These are phyloP conservation scores for Zanthoxylum bungeanum DNA, from an alignment of 345 rosid genomes.

Conservation along the genomic window DNA sequence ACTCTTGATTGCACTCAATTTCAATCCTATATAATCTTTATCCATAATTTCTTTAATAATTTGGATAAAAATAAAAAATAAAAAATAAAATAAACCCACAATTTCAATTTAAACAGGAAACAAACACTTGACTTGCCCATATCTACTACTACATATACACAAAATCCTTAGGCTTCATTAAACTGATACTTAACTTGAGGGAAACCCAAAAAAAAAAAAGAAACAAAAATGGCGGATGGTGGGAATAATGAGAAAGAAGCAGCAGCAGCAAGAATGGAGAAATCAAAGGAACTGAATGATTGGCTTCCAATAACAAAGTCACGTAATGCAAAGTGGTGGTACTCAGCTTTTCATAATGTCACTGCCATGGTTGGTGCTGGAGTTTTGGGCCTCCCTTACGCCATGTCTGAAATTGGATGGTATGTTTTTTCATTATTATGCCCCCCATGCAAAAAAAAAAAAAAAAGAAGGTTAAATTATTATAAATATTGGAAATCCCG, in stretches of 20 bases:
- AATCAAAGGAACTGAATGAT: slow-evolving; percentile 37
- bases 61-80: background rate
- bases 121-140: background rate
- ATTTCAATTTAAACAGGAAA: slow-evolving; percentile 6
- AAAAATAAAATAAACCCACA: background rate
- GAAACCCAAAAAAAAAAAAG: background rate
- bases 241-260: background rate
- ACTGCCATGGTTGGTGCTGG: slow-evolving; percentile 83
- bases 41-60: background rate
- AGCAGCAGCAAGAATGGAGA: background rate
- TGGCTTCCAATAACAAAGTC: slow-evolving; percentile 71
- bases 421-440: no score
- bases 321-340: slow-evolving; percentile 64
- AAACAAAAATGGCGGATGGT: background rate
- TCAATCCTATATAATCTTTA: no score
- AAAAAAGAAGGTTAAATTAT: no score
- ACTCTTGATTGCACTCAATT: background rate
- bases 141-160: background rate
- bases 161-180: background rate
- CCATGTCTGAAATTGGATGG: slow-evolving; percentile 73
- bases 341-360: slow-evolving; percentile 65
- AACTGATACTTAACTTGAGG: background rate
- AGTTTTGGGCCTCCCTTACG: slow-evolving; percentile 61
- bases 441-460: no score
- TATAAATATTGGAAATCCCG: no score